Evolutionary conservation across 2,329 filamentous ascomycete genomes (phyloP), one percentile per base, ranked within the genome.

Genomic region (Bertia moriformis): DNA sequence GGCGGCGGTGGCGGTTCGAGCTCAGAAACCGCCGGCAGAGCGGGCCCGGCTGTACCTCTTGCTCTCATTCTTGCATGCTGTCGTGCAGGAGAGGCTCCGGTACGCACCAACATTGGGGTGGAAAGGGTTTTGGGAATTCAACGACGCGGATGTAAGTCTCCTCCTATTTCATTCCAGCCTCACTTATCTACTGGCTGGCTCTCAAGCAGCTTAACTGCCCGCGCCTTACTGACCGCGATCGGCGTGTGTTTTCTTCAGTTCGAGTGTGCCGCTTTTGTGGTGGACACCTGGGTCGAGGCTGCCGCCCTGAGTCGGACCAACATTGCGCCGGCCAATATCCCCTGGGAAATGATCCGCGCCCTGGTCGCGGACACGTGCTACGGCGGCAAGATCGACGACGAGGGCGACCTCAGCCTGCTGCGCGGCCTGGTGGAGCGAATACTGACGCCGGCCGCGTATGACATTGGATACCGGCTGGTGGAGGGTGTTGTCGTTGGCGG

Each of bases 111-210:
- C 73, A 41, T 66, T 98, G 40, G 91, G 91, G 43, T 98, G 91
- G 91, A 95, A 93, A 66, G 86, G 87, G 40, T 94, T 95, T 69
- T 98, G 93, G 91, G 93, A 98, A 61, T 98, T 98, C 60, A 98
- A 98, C 56, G 93, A 98, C 60, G 93, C 88, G 49, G 91, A 98
- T 61, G 85, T 93, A 73, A 83, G 84, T 78, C 47, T 7, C 22
- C 22, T n/a, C n/a, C 22, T 7, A 27, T 10, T 27, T n/a, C 22
- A 7, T 27, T 27, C 7, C 22, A 27, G 22, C 22, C 22, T 7
- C 22, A 27, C 7, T n/a, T 27, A n/a, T 10, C 22, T 27, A 27
- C 22, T 27, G 22, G n/a, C 22, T 27, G 22, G n/a, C 22, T 27
- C 7, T 27, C 22, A 10, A 7, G 22, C n/a, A n/a, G n/a, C n/a